Percentiles rank a stretch among this genome's conserved stretches.
phyloP scores from a whole-genome alignment of 2,329 filamentous ascomycete genomes.

The Alternaria arborescens region DNA sequence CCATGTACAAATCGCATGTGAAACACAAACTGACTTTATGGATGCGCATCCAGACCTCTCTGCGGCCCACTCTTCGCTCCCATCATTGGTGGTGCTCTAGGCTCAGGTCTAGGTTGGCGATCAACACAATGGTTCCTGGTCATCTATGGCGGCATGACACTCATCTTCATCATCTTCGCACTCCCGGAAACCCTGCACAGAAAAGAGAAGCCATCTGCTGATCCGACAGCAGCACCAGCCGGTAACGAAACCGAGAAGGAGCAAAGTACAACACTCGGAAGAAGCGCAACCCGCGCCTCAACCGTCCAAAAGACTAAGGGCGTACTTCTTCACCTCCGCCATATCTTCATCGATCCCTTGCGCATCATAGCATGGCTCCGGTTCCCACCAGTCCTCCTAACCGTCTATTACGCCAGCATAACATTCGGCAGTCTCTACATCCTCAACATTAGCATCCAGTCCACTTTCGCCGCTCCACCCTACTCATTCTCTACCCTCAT shows the following conservation, averaged over 20 bases:
- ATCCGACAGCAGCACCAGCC: neutral
- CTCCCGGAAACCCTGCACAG: slow-evolving; percentile 47
- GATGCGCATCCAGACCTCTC: slow-evolving; percentile 28
- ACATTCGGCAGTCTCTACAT: slow-evolving; percentile 52
- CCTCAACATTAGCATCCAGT: slow-evolving; percentile 52
- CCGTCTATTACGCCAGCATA: slow-evolving; percentile 53
- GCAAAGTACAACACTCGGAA: slow-evolving; percentile 28
- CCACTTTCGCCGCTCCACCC: slow-evolving; percentile 44
- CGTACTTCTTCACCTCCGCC: slow-evolving; percentile 36
- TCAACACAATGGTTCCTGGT: slow-evolving; percentile 53
- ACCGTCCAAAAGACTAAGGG: slow-evolving; percentile 45
- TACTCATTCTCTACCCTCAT: slow-evolving; percentile 50
- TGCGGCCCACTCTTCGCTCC: slow-evolving; percentile 51
- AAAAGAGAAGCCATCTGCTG: slow-evolving; percentile 15
- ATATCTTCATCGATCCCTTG: slow-evolving; percentile 52
- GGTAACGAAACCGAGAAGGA: slow-evolving; percentile 16
- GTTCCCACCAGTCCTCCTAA: slow-evolving; percentile 49
- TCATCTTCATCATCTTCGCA: slow-evolving; percentile 44
- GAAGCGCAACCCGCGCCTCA: slow-evolving; percentile 46
- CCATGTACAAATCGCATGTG: neutral
- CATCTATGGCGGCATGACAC: slow-evolving; percentile 47
- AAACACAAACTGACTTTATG: neutral
- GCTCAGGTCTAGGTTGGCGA: slow-evolving; percentile 46
- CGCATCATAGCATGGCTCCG: slow-evolving; percentile 50
- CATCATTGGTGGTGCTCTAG: slow-evolving; percentile 50